Conservation (phyloP, 2,329 filamentous ascomycete species). For the Claviceps sp. region DNA sequence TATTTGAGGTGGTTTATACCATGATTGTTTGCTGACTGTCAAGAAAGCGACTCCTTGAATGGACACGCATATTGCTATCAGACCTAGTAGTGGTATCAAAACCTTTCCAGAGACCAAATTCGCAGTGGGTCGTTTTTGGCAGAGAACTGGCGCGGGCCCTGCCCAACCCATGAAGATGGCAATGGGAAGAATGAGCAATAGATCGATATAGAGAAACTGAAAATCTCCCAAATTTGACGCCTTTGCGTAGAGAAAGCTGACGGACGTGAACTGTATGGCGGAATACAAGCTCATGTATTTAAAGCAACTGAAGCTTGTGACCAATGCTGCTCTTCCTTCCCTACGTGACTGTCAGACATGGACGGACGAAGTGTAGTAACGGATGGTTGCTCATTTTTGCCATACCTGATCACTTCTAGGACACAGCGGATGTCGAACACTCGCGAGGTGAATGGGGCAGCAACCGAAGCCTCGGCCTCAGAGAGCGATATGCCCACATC, state of each 20-base stretch:
- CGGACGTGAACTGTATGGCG: constrained; percentile 96
- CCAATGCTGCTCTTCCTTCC: constrained; percentile 83
- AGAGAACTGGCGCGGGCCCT: constrained; percentile 63
- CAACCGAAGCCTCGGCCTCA: constrained; percentile 93
- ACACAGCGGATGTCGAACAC: constrained; percentile 96
- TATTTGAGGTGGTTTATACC: constrained; percentile 73
- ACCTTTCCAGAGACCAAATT: constrained; percentile 89
- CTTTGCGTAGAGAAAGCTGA: constrained; percentile 89
- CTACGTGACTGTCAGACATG: constrained; percentile 26
- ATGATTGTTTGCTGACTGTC: constrained; percentile 63
- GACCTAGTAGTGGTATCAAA: constrained; percentile 73
- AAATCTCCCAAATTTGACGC: constrained; percentile 95
- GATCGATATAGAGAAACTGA: constrained; percentile 92
- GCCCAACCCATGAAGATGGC: constrained; percentile 99
- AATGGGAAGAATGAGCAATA: constrained; percentile 84
- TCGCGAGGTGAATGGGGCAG: constrained; percentile 92
- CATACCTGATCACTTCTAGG: constrained; percentile 69
- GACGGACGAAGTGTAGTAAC: not conserved
- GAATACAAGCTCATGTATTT: constrained; percentile 99
- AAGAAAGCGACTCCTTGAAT: constrained; percentile 65
- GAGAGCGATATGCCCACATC: constrained; percentile 96
- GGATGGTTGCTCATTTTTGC: constrained; percentile 5
- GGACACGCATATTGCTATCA: constrained; percentile 68
- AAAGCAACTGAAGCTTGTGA: constrained; percentile 99
- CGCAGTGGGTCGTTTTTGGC: constrained; percentile 77